Evolutionary conservation across 2,329 filamentous ascomycete genomes (phyloP), one percentile per base, ranked within the genome.

Genomic region (Neurospora sp.): DNA sequence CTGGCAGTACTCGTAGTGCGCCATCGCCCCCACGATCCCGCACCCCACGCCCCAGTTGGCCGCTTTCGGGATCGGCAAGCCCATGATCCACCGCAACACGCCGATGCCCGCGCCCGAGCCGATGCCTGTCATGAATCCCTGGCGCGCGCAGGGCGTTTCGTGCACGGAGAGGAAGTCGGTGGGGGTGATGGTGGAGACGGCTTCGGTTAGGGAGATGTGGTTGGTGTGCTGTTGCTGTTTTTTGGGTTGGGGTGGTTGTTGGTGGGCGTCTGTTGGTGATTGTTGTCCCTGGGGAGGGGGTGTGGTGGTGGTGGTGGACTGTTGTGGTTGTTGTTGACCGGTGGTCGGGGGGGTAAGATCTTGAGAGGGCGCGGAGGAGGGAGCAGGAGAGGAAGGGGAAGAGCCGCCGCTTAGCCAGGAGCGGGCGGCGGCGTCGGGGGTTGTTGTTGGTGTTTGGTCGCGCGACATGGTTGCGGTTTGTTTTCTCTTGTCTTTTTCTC

Each of bases 31-130:
- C 23, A 91, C 78, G 33, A 90, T 83, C 78, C 96, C 97, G 41
- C 88, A 85, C 6, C 89, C 92, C 6, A 96, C 93, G 0, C 93
- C 93, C 91, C 92, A 97, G 77, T 96, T 96, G 41, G 91, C 89
- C 0, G 92, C 88, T 76, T 86, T 88, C 69, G 85, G 86, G 71
- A 93, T 81, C 19, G 85, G 84, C 57, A 86, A 88, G 82, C 91
- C 89, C 74, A 93, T 81, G 28, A 97, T 83, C 75, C 89, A 91
- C 73, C 91, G 87, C 69, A 94, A 76, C 70, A 89, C 90, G 69
- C 94, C 95, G 39, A 92, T 81, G 4, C 86, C 91, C 72, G 93
- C 91, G 3, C 92, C 96, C 2, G 88, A 86, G 0, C 88, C 91
- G 75, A 99, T 96, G 33, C 93, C 96, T 1, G 91, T 89, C 74